These are phyloP conservation scores for Cryptosporidium ubiquitum DNA, from an alignment of 169 alveolate genomes.

Conservation along the genomic window DNA sequence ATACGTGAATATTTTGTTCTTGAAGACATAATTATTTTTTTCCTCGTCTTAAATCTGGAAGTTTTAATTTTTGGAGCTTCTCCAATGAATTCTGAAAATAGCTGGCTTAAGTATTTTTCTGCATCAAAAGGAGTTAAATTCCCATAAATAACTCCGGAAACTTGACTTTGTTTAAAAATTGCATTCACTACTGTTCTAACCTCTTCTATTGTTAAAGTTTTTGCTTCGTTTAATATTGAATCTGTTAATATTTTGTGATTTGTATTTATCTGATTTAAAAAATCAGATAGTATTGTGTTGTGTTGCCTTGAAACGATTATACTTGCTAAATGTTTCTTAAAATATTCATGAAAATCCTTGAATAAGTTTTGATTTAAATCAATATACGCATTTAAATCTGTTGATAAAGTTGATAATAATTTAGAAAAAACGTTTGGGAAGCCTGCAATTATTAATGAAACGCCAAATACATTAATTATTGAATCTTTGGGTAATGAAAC, in stretches of 20 bases:
- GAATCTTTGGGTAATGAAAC: background rate
- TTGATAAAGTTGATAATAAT: background rate
- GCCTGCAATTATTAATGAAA: background rate
- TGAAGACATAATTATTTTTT: background rate
- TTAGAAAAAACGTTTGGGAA: background rate
- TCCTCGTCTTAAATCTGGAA: background rate
- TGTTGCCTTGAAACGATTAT: background rate
- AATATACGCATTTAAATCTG: background rate
- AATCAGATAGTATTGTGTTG: background rate
- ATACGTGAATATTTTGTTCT: background rate
- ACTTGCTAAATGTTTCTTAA: background rate
- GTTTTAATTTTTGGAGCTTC: background rate
- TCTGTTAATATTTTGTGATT: background rate
- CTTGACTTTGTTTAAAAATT: background rate
- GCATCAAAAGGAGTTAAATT: background rate
- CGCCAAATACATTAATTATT: background rate
- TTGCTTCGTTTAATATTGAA: background rate
- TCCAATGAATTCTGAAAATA: background rate
- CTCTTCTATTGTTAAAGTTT: background rate
- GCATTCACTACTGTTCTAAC: background rate
- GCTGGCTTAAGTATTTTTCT: background rate
- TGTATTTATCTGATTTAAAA: background rate
- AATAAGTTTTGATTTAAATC: background rate
- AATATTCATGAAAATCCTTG: background rate
- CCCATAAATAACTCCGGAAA: constrained; percentile 1